Conservation (phyloP, 352 stramenopile genomes). For the Bremia lactucae region DNA sequence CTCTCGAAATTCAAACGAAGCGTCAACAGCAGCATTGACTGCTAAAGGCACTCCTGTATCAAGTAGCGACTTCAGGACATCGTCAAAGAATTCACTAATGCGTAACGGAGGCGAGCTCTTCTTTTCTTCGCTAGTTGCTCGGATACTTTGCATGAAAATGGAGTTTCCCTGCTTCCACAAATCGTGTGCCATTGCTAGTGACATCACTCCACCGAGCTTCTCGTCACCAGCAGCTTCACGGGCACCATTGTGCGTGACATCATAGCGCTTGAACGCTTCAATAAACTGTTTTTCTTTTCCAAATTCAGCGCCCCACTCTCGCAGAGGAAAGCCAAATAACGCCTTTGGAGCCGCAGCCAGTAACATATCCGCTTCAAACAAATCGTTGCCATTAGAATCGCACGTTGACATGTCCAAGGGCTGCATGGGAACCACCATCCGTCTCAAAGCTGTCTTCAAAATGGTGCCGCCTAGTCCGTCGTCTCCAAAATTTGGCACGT, state of each 20-base stretch:
- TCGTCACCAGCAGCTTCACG: not conserved
- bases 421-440: conserved; percentile 18
- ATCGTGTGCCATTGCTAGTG: conserved; percentile 19
- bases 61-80: conserved; percentile 8
- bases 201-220: conserved; percentile 12
- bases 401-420: conserved; percentile 14
- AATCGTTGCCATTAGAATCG: not conserved
- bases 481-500: conserved; percentile 4
- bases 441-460: conserved; percentile 17
- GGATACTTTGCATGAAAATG: conserved; percentile 7
- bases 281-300: conserved; percentile 11
- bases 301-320: conserved; percentile 19
- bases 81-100: conserved; percentile 7
- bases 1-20: conserved; percentile 15
- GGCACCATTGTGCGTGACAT: conserved; percentile 8
- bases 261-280: conserved; percentile 9
- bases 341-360: conserved; percentile 15
- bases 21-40: conserved; percentile 5
- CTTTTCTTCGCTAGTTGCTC: not conserved
- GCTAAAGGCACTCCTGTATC: conserved; percentile 7
- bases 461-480: conserved; percentile 11
- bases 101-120: conserved; percentile 1
- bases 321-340: conserved; percentile 22
- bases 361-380: conserved; percentile 5
- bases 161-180: conserved; percentile 20